Percentiles rank a stretch among this genome's conserved stretches.
Conservation (phyloP, 2,329 filamentous ascomycete genomes). For the Alternaria arborescens region DNA sequence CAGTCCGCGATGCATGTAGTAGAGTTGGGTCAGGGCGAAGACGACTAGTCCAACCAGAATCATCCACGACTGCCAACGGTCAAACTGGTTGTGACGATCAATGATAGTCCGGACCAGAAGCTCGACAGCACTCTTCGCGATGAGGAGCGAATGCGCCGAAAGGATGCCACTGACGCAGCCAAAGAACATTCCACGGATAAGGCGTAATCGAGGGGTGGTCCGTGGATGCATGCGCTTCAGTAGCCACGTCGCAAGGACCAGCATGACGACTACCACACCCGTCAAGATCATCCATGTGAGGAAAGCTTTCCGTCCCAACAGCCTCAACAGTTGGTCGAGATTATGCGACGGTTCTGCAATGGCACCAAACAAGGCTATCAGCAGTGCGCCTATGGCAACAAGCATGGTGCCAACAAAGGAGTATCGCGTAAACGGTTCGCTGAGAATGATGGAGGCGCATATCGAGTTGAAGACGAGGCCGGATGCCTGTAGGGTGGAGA, state of each 20-base stretch:
- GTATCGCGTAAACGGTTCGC: constrained; percentile 92
- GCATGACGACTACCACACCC: constrained; percentile 72
- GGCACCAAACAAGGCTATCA: constrained; percentile 94
- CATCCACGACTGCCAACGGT: constrained; percentile 93
- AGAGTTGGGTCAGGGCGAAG: constrained; percentile 88
- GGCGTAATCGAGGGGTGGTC: constrained; percentile 70
- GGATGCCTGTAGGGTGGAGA: constrained; percentile 89
- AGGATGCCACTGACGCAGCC: constrained; percentile 88
- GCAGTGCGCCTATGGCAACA: constrained; percentile 84
- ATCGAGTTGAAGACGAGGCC: constrained; percentile 98
- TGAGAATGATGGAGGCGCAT: constrained; percentile 90
- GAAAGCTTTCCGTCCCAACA: constrained; percentile 79
- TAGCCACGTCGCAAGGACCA: constrained; percentile 63
- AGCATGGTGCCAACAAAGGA: constrained; percentile 90
- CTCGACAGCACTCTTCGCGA: constrained; percentile 97
- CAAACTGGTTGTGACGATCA: constrained; percentile 90
- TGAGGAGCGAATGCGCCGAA: constrained; percentile 89
- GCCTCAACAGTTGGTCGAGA: constrained; percentile 77
- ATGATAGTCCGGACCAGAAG: constrained; percentile 86
- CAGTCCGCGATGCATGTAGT: constrained; percentile 91
- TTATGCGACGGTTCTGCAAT: constrained; percentile 93
- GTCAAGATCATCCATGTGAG: constrained; percentile 89
- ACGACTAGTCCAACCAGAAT: constrained; percentile 83
- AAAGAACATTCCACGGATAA: constrained; percentile 84
- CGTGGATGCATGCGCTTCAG: constrained; percentile 51